Percentiles rank a stretch among this genome's conserved stretches.
phyloP scores from a whole-genome alignment of 1,139 yeast species.

The Keqinozyma sinolaborantium region DNA sequence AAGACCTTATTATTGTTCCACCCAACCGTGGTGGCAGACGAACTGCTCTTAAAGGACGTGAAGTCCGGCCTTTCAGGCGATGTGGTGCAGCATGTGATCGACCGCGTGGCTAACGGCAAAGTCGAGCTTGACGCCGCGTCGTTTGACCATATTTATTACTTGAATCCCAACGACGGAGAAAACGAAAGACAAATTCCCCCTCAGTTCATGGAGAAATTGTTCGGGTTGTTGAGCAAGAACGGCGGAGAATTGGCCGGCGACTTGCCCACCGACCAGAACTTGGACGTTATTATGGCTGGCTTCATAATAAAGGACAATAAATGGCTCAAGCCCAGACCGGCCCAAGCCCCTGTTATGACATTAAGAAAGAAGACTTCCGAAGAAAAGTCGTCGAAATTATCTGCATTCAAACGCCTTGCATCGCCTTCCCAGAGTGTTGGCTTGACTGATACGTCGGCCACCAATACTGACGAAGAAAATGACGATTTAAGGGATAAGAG shows the following conservation, averaged over 20 bases:
- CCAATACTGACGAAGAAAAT: slow-evolving; percentile 31
- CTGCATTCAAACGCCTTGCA: slow-evolving; percentile 25
- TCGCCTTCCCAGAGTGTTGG: slow-evolving; percentile 16
- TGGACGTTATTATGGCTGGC: slow-evolving; percentile 64
- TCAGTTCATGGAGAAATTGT: slow-evolving; percentile 25
- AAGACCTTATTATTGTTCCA: slow-evolving; percentile 56
- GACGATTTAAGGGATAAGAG: slow-evolving; percentile 37
- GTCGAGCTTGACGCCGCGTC: slow-evolving; percentile 42
- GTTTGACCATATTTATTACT: slow-evolving; percentile 51
- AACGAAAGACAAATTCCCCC: slow-evolving; percentile 37
- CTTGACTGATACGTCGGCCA: slow-evolving; percentile 43
- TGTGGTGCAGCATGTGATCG: slow-evolving; percentile 65
- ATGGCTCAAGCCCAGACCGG: slow-evolving; percentile 47
- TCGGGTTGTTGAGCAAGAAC: slow-evolving; percentile 11
- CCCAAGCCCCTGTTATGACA: slow-evolving; percentile 19
- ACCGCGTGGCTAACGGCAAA: slow-evolving; percentile 58
- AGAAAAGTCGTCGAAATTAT: slow-evolving; percentile 12
- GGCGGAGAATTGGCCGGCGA: slow-evolving; percentile 55
- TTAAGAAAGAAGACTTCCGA: slow-evolving; percentile 21
- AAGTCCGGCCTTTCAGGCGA: slow-evolving; percentile 7
- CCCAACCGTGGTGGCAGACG: slow-evolving; percentile 66
- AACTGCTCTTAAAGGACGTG: slow-evolving; percentile 7
- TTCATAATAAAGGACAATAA: slow-evolving; percentile 40
- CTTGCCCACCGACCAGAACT: slow-evolving; percentile 45
- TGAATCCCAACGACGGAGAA: slow-evolving; percentile 53